These are phyloP conservation scores for Gracilaria domingensis DNA, from an alignment of 23 red algal genomes.

Conservation along the genomic window DNA sequence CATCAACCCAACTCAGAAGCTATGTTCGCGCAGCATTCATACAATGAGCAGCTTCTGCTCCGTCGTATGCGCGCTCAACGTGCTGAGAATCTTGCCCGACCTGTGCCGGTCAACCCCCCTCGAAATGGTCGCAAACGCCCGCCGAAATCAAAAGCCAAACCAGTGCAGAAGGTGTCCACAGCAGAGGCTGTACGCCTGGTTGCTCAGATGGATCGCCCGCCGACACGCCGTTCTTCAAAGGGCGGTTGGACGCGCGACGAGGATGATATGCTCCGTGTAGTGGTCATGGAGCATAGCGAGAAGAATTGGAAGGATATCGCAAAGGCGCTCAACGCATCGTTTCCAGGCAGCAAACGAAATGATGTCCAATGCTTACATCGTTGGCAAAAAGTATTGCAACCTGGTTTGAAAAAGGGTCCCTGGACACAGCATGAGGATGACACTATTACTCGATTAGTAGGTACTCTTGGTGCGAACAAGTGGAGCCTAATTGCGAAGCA, in stretches of 20 bases:
- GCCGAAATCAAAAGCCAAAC: slow-evolving; percentile 25
- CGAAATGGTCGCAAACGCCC: slow-evolving; percentile 38
- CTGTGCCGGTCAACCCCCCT: neutral
- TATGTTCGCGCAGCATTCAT: neutral
- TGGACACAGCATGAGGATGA: slow-evolving; percentile 94
- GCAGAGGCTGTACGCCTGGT: slow-evolving; percentile 63
- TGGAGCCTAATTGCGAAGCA: slow-evolving; percentile 93
- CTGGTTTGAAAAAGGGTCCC: slow-evolving; percentile 92
- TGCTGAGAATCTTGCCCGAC: slow-evolving; percentile 12
- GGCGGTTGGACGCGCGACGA: slow-evolving; percentile 91
- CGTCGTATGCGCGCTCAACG: slow-evolving; percentile 34
- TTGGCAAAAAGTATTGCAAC: slow-evolving; percentile 93
- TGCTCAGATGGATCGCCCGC: slow-evolving; percentile 73
- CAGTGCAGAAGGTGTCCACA: slow-evolving; percentile 50
- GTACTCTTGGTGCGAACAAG: slow-evolving; percentile 71
- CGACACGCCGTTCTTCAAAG: slow-evolving; percentile 76
- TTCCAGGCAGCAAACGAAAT: slow-evolving; percentile 66
- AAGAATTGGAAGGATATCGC: slow-evolving; percentile 93
- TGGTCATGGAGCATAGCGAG: slow-evolving; percentile 78
- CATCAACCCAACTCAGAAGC: neutral
- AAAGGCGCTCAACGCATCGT: slow-evolving; percentile 58
- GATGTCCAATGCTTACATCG: slow-evolving; percentile 97
- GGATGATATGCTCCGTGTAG: slow-evolving; percentile 79
- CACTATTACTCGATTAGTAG: slow-evolving; percentile 85
- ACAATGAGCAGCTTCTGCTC: slow-evolving; percentile 17